Conservation (phyloP, 2,329 filamentous ascomycete genomes). For the Epichloe sp. region DNA sequence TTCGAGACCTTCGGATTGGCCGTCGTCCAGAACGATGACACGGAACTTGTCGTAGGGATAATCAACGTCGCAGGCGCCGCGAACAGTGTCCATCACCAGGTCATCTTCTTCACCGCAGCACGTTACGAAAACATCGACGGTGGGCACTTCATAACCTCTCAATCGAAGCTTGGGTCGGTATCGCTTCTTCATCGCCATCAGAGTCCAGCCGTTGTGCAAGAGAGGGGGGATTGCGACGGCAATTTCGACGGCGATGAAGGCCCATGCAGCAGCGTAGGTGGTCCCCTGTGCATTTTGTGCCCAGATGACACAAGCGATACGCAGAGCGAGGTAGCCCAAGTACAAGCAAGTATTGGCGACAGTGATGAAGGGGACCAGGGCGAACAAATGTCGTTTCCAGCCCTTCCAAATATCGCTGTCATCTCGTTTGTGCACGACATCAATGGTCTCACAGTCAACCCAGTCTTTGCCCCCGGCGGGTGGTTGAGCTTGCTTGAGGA, state of each 20-base stretch:
- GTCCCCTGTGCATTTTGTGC: conserved; percentile 29
- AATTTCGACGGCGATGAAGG: conserved; percentile 43
- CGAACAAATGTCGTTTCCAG: conserved; percentile 28
- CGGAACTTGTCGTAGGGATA: conserved; percentile 40
- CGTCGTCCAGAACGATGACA: conserved; percentile 44
- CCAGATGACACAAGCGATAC: conserved; percentile 37
- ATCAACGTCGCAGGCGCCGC: conserved; percentile 40
- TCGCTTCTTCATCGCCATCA: conserved; percentile 42
- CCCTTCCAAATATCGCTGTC: conserved; percentile 31
- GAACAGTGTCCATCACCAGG: conserved; percentile 42
- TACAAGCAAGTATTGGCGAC: conserved; percentile 29
- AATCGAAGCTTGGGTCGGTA: conserved; percentile 39
- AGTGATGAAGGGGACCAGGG: conserved; percentile 24
- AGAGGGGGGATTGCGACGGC: conserved; percentile 36
- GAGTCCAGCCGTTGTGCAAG: conserved; percentile 46
- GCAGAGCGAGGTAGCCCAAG: conserved; percentile 35
- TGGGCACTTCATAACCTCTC: conserved; percentile 33
- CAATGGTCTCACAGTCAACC: conserved; percentile 20
- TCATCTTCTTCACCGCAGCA: conserved; percentile 45
- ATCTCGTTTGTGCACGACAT: conserved; percentile 28
- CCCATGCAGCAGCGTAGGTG: conserved; percentile 38
- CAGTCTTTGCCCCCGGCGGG: conserved; percentile 20
- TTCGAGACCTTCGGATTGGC: conserved; percentile 30
- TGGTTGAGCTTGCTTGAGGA: conserved; percentile 21
- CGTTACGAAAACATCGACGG: conserved; percentile 43